These are phyloP conservation scores for Endotrypanum monterogeii DNA, from an alignment of 208 protist species.

Conservation along the genomic window DNA sequence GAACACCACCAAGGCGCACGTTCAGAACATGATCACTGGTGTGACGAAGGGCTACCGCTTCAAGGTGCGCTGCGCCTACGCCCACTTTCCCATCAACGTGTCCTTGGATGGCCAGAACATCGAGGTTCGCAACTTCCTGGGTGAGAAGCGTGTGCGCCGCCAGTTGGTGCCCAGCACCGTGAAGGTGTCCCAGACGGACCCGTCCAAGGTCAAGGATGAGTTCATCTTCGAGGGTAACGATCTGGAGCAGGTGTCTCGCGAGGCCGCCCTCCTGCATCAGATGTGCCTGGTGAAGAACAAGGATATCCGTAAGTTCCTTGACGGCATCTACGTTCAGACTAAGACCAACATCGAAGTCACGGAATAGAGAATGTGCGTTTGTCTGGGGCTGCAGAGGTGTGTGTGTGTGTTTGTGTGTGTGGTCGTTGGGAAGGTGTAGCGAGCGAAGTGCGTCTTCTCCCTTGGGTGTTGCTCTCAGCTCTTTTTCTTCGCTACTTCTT, in stretches of 20 bases:
- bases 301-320: conserved; percentile 99
- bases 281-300: conserved; percentile 97
- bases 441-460: background rate
- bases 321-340: conserved; percentile 99
- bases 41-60: conserved; percentile 99
- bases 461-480: background rate
- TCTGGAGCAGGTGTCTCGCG: conserved; percentile 92
- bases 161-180: conserved; percentile 92
- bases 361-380: conserved; percentile 35
- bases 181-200: conserved; percentile 81
- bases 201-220: conserved; percentile 97
- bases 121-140: conserved; percentile 99
- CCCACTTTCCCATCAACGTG: conserved; percentile 99
- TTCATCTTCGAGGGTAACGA: conserved; percentile 97
- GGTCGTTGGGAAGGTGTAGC: background rate
- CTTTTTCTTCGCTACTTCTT: background rate
- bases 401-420: background rate
- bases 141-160: conserved; percentile 96
- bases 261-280: conserved; percentile 96
- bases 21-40: conserved; percentile 99
- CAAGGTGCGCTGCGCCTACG: conserved; percentile 99
- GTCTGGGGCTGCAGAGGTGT: background rate
- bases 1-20: conserved; percentile 95
- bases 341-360: conserved; percentile 90
- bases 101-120: conserved; percentile 93